These are phyloP conservation scores for Apiospora rasikravindrae DNA, from an alignment of 2,329 filamentous ascomycete species.

Conservation along the genomic window DNA sequence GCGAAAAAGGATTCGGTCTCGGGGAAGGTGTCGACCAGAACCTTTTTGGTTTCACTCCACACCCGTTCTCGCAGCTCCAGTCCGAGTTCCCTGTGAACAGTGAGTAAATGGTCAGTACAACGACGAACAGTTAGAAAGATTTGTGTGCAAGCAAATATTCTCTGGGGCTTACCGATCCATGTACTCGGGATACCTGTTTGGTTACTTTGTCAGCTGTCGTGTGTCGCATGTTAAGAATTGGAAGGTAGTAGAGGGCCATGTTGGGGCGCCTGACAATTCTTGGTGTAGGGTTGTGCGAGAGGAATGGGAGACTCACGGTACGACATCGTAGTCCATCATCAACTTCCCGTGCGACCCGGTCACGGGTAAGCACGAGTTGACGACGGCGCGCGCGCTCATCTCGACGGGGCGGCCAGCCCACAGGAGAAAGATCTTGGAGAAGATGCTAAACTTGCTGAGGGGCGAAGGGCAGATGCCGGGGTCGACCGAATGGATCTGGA, in stretches of 20 bases:
- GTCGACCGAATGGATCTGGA: neutral
- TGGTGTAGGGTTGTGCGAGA: too few relatives aligned
- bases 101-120: neutral
- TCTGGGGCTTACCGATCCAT: neutral
- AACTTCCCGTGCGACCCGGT: neutral
- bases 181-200: neutral
- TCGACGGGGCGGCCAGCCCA: neutral
- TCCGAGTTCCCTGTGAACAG: neutral
- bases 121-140: neutral
- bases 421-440: neutral
- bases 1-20: neutral
- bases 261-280: too few relatives aligned
- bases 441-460: neutral
- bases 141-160: neutral
- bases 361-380: neutral
- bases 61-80: neutral
- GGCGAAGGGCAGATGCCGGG: neutral
- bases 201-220: neutral
- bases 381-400: neutral
- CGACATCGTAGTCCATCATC: neutral
- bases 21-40: neutral
- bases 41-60: neutral
- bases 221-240: too few relatives aligned
- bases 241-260: too few relatives aligned
- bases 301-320: neutral